phyloP scores from a whole-genome alignment of 2,329 filamentous ascomycete species.

The Malbranchea zuffiana region DNA sequence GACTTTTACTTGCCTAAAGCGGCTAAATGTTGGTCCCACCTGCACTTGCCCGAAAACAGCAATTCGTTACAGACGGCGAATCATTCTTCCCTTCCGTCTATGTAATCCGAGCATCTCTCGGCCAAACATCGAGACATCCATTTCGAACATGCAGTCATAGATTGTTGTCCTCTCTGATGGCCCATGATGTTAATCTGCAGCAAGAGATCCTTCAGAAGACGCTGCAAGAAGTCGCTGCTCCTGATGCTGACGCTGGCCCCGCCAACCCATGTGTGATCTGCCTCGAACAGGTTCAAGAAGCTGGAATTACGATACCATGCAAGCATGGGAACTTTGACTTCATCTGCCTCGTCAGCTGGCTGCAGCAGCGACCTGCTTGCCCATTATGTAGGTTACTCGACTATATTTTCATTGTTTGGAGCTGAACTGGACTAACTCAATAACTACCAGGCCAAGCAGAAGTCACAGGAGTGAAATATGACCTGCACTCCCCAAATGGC shows the following conservation, averaged over 20 bases:
- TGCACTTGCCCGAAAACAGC: too few relatives aligned
- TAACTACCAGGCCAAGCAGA: constrained; percentile 38
- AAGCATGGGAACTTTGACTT: constrained; percentile 75
- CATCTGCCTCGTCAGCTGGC: constrained; percentile 71
- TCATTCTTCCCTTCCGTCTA: too few relatives aligned
- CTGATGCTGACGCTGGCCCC: constrained; percentile 23
- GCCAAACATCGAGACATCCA: too few relatives aligned
- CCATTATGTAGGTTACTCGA: constrained; percentile 58
- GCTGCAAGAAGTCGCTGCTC: constrained; percentile 33
- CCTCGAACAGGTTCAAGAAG: constrained; percentile 61
- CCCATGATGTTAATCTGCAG: constrained; percentile 32
- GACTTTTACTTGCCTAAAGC: too few relatives aligned
- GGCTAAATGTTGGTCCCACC: too few relatives aligned
- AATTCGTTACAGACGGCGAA: too few relatives aligned
- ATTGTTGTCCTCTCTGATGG: too few relatives aligned
- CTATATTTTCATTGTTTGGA: neutral
- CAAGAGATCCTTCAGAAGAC: constrained; percentile 37
- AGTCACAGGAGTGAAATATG: constrained; percentile 54
- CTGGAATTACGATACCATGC: constrained; percentile 64
- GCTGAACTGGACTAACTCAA: neutral
- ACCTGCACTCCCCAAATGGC: constrained; percentile 42
- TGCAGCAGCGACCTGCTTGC: constrained; percentile 60
- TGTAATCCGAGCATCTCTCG: too few relatives aligned
- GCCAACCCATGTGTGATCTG: constrained; percentile 71
- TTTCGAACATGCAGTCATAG: too few relatives aligned